A percentile compares a stretch with the other conserved stretches of the same genome.
Evolutionary conservation across 441 rosid genomes (phyloP).

Genomic region (Metrosideros polymorpha): DNA sequence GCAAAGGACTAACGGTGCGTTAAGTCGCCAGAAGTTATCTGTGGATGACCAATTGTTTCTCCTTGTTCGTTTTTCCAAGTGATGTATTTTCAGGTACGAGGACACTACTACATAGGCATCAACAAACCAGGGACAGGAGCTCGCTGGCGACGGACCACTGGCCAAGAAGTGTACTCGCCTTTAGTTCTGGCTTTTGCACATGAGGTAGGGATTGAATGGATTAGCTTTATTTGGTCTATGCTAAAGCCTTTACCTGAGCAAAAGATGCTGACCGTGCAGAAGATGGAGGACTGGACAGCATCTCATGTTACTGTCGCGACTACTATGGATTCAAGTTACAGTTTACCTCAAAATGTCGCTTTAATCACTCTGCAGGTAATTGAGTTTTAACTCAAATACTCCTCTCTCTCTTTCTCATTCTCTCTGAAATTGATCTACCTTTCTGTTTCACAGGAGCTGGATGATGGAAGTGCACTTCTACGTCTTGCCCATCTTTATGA

Average conservation of each 20-base stretch:
- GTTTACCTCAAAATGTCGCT: constrained; percentile 70
- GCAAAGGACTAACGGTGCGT: constrained; percentile 67
- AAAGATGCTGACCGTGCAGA: constrained; percentile 12
- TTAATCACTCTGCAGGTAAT: constrained; percentile 72
- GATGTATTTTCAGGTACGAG: constrained; percentile 42
- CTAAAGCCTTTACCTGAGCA: neutral
- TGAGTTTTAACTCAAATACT: neutral
- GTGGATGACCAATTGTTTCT: neutral
- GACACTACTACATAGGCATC: constrained; percentile 60
- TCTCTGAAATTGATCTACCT: neutral
- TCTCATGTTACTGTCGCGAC: constrained; percentile 31
- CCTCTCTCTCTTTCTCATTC: neutral
- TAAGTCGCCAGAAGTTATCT: neutral
- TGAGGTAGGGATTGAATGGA: constrained; percentile 28
- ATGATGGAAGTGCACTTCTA: constrained; percentile 50
- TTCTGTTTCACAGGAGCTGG: constrained; percentile 37
- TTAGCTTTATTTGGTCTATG: neutral
- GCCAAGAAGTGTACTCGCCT: constrained; percentile 79
- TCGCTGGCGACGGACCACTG: constrained; percentile 65
- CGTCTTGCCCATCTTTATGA: constrained; percentile 82
- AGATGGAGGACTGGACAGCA: constrained; percentile 45
- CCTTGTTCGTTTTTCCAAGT: neutral
- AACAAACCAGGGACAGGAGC: constrained; percentile 50
- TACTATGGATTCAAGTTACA: constrained; percentile 53
- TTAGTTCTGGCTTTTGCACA: constrained; percentile 67